Percentiles rank a stretch among this genome's conserved stretches.
These are phyloP conservation scores for Cetraspora pellucida DNA, from an alignment of 192 early-diverging fungal species.

Conservation along the genomic window DNA sequence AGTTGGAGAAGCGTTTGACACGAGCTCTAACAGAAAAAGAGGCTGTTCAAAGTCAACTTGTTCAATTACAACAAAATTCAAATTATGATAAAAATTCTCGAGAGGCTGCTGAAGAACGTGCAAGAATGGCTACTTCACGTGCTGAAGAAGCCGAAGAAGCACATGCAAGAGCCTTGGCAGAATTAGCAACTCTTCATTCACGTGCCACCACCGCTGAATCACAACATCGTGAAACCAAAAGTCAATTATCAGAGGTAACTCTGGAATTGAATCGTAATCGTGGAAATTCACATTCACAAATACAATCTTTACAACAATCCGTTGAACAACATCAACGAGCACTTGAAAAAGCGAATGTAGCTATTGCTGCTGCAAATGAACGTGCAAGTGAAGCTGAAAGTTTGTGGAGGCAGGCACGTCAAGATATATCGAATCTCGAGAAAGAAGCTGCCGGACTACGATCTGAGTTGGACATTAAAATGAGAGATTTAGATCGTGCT, in stretches of 20 bases:
- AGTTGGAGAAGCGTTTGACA: conserved; percentile 50
- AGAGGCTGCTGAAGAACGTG: conserved; percentile 50
- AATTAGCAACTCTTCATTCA: conserved; percentile 47
- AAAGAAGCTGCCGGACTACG: conserved; percentile 39
- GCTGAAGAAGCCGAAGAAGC: conserved; percentile 57
- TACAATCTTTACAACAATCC: conserved; percentile 41
- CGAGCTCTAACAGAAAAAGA: conserved; percentile 47
- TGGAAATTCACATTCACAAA: conserved; percentile 35
- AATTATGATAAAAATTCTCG: conserved; percentile 50
- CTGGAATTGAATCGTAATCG: conserved; percentile 44
- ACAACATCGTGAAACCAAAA: conserved; percentile 40
- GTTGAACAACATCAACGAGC: conserved; percentile 50
- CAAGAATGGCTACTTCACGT: conserved; percentile 44
- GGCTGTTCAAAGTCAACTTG: conserved; percentile 38
- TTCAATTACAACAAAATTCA: conserved; percentile 49
- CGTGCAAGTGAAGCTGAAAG: conserved; percentile 45
- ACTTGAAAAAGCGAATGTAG: conserved; percentile 47
- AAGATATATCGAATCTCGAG: conserved; percentile 42
- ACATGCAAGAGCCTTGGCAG: conserved; percentile 49
- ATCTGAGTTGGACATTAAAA: conserved; percentile 44
- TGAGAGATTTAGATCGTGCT: conserved; percentile 44
- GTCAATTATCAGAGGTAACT: conserved; percentile 39
- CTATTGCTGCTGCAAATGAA: conserved; percentile 43
- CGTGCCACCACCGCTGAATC: conserved; percentile 48
- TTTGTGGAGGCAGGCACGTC: conserved; percentile 46